Evolutionary conservation across 2,329 filamentous ascomycete genomes (phyloP).

Genomic region (Metarhizium rileyi): DNA sequence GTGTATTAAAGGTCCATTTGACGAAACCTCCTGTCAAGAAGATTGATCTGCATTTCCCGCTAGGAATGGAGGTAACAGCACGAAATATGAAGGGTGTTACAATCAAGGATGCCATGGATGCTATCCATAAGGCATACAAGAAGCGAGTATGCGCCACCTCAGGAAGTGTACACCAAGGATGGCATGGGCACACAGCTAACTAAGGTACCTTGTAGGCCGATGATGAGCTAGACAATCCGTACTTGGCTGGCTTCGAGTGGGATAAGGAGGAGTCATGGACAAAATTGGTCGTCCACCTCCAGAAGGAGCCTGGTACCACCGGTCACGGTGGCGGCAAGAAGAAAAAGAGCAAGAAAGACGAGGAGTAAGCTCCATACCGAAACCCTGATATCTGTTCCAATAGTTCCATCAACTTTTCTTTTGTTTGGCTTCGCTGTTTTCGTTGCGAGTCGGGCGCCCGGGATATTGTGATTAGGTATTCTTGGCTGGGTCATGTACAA

Average conservation of each 20-base stretch:
- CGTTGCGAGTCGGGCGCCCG: constrained; percentile 30
- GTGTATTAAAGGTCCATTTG: constrained; percentile 72
- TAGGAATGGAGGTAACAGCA: constrained; percentile 79
- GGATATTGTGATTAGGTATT: constrained; percentile 36
- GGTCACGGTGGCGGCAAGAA: constrained; percentile 42
- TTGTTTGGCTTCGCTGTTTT: constrained; percentile 30
- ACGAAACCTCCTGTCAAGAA: constrained; percentile 80
- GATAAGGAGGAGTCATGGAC: constrained; percentile 89
- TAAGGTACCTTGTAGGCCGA: constrained; percentile 52
- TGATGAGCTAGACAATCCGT: constrained; percentile 79
- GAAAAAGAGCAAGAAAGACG: constrained; percentile 66
- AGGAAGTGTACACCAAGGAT: no score
- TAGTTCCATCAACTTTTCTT: constrained; percentile 25
- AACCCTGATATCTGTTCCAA: constrained; percentile 29
- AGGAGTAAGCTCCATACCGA: constrained; percentile 22
- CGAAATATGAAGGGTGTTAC: constrained; percentile 91
- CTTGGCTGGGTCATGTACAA: constrained; percentile 21
- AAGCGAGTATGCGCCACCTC: constrained; percentile 63
- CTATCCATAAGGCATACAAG: constrained; percentile 93
- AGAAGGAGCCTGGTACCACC: constrained; percentile 52
- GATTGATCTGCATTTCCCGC: constrained; percentile 85
- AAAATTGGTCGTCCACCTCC: constrained; percentile 75
- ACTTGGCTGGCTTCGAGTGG: constrained; percentile 94
- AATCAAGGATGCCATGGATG: constrained; percentile 92
- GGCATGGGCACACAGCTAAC: not conserved